Evolutionary conservation across 257 asterid species (phyloP).

Genomic region (Oldenlandia corymbosa): DNA sequence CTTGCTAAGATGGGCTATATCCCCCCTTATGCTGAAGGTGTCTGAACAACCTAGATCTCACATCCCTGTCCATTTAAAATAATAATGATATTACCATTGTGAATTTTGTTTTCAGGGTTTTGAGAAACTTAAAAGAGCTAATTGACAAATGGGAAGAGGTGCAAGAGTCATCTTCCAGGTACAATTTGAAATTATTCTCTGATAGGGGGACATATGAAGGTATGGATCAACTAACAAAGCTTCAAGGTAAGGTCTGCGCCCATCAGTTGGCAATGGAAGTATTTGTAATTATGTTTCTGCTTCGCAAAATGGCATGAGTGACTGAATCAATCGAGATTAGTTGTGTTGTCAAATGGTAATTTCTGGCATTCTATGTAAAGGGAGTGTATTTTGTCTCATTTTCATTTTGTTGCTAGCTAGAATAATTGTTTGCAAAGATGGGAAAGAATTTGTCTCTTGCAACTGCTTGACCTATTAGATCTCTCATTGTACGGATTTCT

Average conservation of each 20-base stretch:
- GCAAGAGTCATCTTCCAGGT: slow-evolving; percentile 48
- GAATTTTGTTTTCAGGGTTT: slow-evolving; percentile 43
- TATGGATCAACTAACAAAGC: slow-evolving; percentile 20
- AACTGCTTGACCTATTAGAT: no score
- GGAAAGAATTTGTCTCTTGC: no score
- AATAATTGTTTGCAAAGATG: no score
- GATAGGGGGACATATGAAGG: slow-evolving; percentile 24
- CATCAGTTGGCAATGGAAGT: slow-evolving; percentile 84
- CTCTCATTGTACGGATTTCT: no score
- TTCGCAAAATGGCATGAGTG: slow-evolving; percentile 47
- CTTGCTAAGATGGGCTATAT: neutral
- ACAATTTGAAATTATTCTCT: slow-evolving; percentile 65
- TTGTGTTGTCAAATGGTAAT: no score
- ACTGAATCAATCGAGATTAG: slow-evolving; percentile 12
- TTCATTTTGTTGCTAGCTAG: no score
- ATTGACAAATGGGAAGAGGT: slow-evolving; percentile 80
- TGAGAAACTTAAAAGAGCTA: slow-evolving; percentile 67
- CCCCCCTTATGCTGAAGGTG: no score
- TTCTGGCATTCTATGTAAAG: no score
- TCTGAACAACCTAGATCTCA: no score
- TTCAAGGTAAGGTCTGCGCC: slow-evolving; percentile 61
- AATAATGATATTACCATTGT: neutral
- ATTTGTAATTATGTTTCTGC: slow-evolving; percentile 73
- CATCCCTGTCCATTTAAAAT: neutral
- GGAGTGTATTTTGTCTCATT: no score